A percentile compares a stretch with the other conserved stretches of the same genome.
Conservation (phyloP, 805 yeast genomes). For the Cephaloascus albidus region DNA sequence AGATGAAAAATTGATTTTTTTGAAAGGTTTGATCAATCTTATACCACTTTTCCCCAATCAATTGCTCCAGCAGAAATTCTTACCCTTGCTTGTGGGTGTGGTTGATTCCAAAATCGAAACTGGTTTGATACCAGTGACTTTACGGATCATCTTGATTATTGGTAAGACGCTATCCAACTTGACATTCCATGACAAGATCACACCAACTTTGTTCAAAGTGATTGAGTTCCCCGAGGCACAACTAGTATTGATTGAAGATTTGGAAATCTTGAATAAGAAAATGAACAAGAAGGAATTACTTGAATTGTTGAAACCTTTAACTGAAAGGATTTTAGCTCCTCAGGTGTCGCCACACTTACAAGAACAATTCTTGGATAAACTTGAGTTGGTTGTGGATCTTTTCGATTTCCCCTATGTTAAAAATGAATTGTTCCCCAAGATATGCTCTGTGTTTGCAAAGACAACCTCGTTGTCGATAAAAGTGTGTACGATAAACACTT, state of each 20-base stretch:
- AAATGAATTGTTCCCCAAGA: conserved; percentile 62
- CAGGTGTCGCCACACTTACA: conserved; percentile 32
- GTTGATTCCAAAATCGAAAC: conserved; percentile 29
- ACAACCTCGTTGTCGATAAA: conserved; percentile 82
- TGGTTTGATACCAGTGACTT: conserved; percentile 32
- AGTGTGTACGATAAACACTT: conserved; percentile 51
- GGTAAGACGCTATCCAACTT: conserved; percentile 64
- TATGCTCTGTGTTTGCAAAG: conserved; percentile 66
- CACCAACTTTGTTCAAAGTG: conserved; percentile 29
- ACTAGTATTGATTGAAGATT: conserved; percentile 34
- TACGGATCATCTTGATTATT: conserved; percentile 50
- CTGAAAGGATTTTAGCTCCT: conserved; percentile 23
- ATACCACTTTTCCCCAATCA: conserved; percentile 49
- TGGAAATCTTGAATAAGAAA: conserved; percentile 36
- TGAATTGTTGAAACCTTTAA: conserved; percentile 33
- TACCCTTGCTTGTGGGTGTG: conserved; percentile 56
- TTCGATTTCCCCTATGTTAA: conserved; percentile 67
- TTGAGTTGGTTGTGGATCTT: conserved; percentile 29
- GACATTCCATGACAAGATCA: conserved; percentile 65
- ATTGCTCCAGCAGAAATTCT: conserved; percentile 55
- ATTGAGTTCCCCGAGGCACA: conserved; percentile 27
- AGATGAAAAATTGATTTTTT: conserved; percentile 59
- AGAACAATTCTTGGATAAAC: conserved; percentile 38
- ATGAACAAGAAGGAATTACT: conserved; percentile 45
- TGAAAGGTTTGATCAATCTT: conserved; percentile 50